Percentiles rank a stretch among this genome's conserved stretches.
These are phyloP conservation scores for Balansia obtecta DNA, from an alignment of 2,329 filamentous ascomycete genomes.

Conservation along the genomic window DNA sequence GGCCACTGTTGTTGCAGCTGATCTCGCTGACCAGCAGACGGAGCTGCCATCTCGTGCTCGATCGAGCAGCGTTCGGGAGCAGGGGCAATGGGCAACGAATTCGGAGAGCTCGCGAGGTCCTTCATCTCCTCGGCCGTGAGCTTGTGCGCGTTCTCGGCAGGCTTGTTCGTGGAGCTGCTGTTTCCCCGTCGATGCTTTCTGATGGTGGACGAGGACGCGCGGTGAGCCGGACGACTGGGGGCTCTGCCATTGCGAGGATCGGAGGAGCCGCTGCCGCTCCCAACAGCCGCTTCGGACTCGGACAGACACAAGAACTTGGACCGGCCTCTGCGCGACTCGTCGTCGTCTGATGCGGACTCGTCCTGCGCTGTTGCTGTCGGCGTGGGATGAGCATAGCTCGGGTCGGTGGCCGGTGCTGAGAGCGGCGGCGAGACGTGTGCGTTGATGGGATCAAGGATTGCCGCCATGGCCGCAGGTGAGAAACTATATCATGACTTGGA, in stretches of 20 bases:
- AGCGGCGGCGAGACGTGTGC: conserved; percentile 8
- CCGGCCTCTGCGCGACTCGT: conserved; percentile 10
- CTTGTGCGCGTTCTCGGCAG: conserved; percentile 34
- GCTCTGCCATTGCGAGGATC: not conserved
- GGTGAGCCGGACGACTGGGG: not conserved
- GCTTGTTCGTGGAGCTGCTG: conserved; percentile 19
- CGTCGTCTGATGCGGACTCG: conserved; percentile 19
- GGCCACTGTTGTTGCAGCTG: not conserved
- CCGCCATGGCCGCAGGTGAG: conserved; percentile 11
- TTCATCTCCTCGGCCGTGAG: conserved; percentile 48
- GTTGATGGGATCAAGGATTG: conserved; percentile 13
- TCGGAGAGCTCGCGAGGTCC: conserved; percentile 41
- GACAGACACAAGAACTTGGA: conserved; percentile 1
- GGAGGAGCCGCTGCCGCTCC: not conserved
- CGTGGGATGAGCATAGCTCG: not conserved
- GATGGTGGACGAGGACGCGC: not conserved
- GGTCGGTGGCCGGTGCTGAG: not conserved
- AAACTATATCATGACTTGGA: conserved; percentile 1
- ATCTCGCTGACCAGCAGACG: conserved; percentile 17
- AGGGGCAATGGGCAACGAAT: conserved; percentile 43
- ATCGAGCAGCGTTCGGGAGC: conserved; percentile 20
- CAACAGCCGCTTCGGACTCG: not conserved
- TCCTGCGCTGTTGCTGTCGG: conserved; percentile 16
- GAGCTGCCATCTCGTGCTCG: conserved; percentile 18
- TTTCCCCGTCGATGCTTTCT: conserved; percentile 13